Percentiles rank a stretch among this genome's conserved stretches.
Conservation (phyloP, 2,329 filamentous ascomycete genomes). For the Aschersonia sp. region DNA sequence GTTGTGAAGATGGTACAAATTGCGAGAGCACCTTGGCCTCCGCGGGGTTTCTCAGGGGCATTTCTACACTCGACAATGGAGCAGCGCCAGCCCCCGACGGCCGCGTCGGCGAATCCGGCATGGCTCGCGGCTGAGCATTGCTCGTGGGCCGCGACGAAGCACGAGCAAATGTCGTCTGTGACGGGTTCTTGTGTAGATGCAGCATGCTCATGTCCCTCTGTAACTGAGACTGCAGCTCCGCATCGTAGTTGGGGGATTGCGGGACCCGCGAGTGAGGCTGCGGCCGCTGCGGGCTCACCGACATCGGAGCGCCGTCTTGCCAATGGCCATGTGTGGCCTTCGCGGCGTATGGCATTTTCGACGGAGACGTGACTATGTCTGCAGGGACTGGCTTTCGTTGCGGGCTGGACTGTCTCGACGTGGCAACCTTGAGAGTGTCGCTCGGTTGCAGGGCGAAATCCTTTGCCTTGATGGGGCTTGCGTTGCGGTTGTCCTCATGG, state of each 20-base stretch:
- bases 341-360: slow-evolving; percentile 44
- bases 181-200: slow-evolving; percentile 23
- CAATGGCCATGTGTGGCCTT: slow-evolving; percentile 16
- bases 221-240: slow-evolving; percentile 46
- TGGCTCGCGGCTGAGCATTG: slow-evolving; percentile 9
- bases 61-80: slow-evolving; percentile 34
- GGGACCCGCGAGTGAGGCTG: slow-evolving; percentile 30
- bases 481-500: slow-evolving; percentile 34
- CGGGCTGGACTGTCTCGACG: slow-evolving; percentile 44
- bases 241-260: slow-evolving; percentile 45
- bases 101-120: slow-evolving; percentile 7
- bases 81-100: slow-evolving; percentile 16
- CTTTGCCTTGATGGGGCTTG: slow-evolving; percentile 35
- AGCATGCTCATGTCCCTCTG: slow-evolving; percentile 46
- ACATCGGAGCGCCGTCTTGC: slow-evolving; percentile 27
- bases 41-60: slow-evolving; percentile 29
- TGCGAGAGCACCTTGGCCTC: slow-evolving; percentile 15
- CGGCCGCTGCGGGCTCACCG: slow-evolving; percentile 27
- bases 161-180: slow-evolving; percentile 1
- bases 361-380: slow-evolving; percentile 30
- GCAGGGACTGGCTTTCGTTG: slow-evolving; percentile 38
- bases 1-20: slow-evolving; percentile 11
- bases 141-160: slow-evolving; percentile 1
- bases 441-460: slow-evolving; percentile 28
- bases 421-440: slow-evolving; percentile 42